Evolutionary conservation across 2,329 filamentous ascomycete species (phyloP).

Genomic region (Endothia cerciana): DNA sequence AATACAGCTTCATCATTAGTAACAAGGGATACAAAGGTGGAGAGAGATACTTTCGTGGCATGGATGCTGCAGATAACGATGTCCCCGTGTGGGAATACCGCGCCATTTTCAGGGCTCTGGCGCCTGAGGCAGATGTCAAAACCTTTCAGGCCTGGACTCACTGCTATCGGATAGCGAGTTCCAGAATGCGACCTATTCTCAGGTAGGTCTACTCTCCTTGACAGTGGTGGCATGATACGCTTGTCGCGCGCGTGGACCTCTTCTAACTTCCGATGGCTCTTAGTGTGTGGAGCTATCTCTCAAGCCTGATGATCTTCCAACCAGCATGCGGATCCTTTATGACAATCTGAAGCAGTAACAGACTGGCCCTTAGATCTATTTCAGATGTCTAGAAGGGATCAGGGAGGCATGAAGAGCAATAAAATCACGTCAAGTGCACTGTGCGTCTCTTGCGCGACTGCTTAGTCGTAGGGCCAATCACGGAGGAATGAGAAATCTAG

Average conservation of each 20-base stretch:
- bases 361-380: neutral
- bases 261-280: neutral
- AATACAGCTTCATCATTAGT: conserved; percentile 22
- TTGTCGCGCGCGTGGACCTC: neutral
- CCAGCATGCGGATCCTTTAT: neutral
- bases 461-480: too few species aligned
- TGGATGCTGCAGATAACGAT: conserved; percentile 29
- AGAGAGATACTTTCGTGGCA: conserved; percentile 31
- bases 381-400: neutral
- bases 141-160: neutral
- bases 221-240: neutral
- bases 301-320: neutral
- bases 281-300: neutral
- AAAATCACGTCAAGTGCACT: too few species aligned
- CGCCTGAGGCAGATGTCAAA: neutral
- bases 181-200: neutral
- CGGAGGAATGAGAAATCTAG: too few species aligned
- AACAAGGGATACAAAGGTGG: conserved; percentile 32
- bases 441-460: too few species aligned
- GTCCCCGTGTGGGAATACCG: conserved; percentile 31
- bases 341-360: neutral
- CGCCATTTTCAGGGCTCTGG: neutral
- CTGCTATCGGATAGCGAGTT: neutral
- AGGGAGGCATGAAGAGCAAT: neutral
- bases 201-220: neutral